Percentiles rank a stretch among this genome's conserved stretches.
These are phyloP conservation scores for Candolleomyces efflorescens DNA, from an alignment of 768 basidiomycete species.

Conservation along the genomic window DNA sequence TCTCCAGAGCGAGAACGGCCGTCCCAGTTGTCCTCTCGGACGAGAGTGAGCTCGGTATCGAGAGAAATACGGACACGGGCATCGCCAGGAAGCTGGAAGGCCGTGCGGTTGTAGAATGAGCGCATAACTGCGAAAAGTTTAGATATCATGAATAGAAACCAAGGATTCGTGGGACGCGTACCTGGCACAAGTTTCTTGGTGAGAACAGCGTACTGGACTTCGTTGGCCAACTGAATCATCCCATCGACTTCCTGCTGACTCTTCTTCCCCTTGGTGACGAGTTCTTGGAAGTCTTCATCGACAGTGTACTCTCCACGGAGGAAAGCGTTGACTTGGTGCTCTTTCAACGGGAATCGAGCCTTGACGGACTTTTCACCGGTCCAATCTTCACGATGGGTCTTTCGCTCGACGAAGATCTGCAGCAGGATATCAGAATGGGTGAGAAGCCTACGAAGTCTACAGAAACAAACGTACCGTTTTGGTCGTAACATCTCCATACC, in stretches of 20 bases:
- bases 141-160: background rate
- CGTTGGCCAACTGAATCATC: slow-evolving; percentile 96
- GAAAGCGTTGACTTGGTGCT: slow-evolving; percentile 90
- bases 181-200: slow-evolving; percentile 81
- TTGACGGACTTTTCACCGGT: slow-evolving; percentile 99
- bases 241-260: slow-evolving; percentile 83
- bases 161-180: slow-evolving; percentile 26
- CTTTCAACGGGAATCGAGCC: slow-evolving; percentile 93
- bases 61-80: slow-evolving; percentile 98
- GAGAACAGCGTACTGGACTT: slow-evolving; percentile 89
- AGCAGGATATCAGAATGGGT: background rate
- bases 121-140: slow-evolving; percentile 65
- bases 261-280: slow-evolving; percentile 90
- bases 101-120: slow-evolving; percentile 97
- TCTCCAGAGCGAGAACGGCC: slow-evolving; percentile 66
- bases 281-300: slow-evolving; percentile 86
- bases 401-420: slow-evolving; percentile 84
- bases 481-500: slow-evolving; percentile 88
- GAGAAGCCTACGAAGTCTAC: background rate
- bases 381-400: slow-evolving; percentile 97
- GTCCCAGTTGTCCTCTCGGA: slow-evolving; percentile 98
- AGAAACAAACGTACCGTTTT: slow-evolving; percentile 56
- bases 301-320: slow-evolving; percentile 86
- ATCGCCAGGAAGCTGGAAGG: slow-evolving; percentile 98
- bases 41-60: slow-evolving; percentile 92